Base-by-base conservation (phyloP, 2,329 filamentous ascomycete species). In the Massarina eburnea region DNA sequence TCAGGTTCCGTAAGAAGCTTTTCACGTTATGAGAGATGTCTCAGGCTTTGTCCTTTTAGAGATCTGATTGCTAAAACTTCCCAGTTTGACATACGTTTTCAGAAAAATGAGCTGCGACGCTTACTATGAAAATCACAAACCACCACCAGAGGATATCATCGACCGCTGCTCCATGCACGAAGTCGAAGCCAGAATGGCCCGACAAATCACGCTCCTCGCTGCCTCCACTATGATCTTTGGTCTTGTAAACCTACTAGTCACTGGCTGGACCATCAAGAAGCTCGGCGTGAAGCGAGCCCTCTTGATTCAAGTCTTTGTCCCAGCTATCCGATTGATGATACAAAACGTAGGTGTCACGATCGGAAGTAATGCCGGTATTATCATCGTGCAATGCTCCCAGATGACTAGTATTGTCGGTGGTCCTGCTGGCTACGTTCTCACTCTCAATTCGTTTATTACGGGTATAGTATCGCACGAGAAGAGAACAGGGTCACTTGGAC, bases 91-190 rank as follows among this genome's bases (percentile, higher is more conserved):
- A 36, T 86, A 85, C 64, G 82, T 85, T 19, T 88, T 89, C 56
- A 82, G 83, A 46, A 62, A 86, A 1, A 88, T 89, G 84, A 83
- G 82, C 39, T 89, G 86, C 67, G 82, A 89, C 43, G 77, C 80
- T 41, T 89, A 83, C 63, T 89, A 88, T 67, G 71, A 76, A 27
- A 72, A 72, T 2, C 80, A 87, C 57, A 75, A 79, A 10, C 74
- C 77, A 0, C 80, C 72, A 39, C 48, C 24, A 43, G 55, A 69
- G 8, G 76, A 74, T 1, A 57, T 65, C 3, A 73, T 73, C 3
- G 79, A 84, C 48, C 74, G 80, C 14, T 89, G 86, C 59, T 76
- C 74, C 37, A 75, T 77, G 26, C 80, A 80, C 43, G 79, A 81
- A 51, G 85, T 89, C 48, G 79, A 85, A 37, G 82, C 84, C 1